A percentile compares a stretch with the other conserved stretches of the same genome.
Conservation (phyloP, 2,329 filamentous ascomycete genomes). For the Pseudogymnoascus sp. region DNA sequence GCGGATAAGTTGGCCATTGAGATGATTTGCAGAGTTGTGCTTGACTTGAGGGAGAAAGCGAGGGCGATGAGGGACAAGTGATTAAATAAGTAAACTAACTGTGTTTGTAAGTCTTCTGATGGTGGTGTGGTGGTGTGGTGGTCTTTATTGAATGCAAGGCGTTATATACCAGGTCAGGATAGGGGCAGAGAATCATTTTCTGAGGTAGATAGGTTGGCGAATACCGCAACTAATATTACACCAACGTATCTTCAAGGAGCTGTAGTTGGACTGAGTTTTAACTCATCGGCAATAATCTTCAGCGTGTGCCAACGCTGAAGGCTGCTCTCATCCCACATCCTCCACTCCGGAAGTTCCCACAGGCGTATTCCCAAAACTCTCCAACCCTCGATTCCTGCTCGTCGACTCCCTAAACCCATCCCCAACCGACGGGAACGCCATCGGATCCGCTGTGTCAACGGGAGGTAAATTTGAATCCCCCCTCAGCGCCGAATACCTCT, state of each 20-base stretch:
- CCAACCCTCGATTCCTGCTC: slow-evolving; percentile 26
- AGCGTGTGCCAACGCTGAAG: too few relatives aligned
- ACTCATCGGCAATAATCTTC: too few relatives aligned
- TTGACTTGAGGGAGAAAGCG: not conserved
- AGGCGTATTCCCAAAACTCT: slow-evolving; percentile 33
- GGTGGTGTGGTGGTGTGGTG: not conserved
- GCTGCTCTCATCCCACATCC: slow-evolving; percentile 22
- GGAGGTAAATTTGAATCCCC: slow-evolving; percentile 21
- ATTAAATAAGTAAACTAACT: too few relatives aligned
- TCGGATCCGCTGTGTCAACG: not conserved
- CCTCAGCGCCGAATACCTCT: slow-evolving; percentile 55
- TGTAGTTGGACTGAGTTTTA: too few relatives aligned
- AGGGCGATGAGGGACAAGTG: not conserved
- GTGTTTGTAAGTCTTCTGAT: not conserved
- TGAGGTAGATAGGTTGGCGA: not conserved
- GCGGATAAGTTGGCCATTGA: not conserved
- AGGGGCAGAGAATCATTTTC: not conserved
- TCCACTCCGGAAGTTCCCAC: slow-evolving; percentile 22
- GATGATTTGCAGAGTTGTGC: not conserved
- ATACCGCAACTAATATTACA: slow-evolving; percentile 16
- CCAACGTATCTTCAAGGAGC: not conserved
- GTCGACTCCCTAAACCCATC: slow-evolving; percentile 3
- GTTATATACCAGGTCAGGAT: not conserved
- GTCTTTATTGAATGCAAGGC: not conserved
- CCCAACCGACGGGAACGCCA: not conserved